Percentiles rank a stretch among this genome's conserved stretches.
Conservation (phyloP, 2,329 filamentous ascomycete genomes). For the Rutstroemia sp. region DNA sequence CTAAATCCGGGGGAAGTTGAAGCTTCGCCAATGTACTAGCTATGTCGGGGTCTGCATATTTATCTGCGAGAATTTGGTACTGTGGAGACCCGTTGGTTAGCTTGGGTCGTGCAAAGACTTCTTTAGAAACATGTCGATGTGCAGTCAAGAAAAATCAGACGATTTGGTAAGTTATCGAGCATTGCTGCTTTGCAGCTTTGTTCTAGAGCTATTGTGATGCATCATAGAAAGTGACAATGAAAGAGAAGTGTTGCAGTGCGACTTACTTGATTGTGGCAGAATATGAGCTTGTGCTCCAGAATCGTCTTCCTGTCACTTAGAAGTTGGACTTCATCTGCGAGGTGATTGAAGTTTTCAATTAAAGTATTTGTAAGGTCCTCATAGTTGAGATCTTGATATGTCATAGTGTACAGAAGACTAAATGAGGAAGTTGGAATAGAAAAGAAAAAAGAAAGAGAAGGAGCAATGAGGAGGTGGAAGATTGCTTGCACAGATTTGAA, state of each 20-base stretch:
- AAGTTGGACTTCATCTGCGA: constrained; percentile 58
- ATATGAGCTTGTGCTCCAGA: constrained; percentile 59
- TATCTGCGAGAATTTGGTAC: constrained; percentile 60
- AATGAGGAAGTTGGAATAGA: not conserved
- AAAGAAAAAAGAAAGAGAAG: not conserved
- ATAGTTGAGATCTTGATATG: constrained; percentile 24
- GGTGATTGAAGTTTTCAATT: constrained; percentile 55
- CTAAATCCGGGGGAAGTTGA: constrained; percentile 48
- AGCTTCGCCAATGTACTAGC: constrained; percentile 59
- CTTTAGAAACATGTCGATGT: constrained; percentile 9
- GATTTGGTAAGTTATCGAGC: constrained; percentile 47
- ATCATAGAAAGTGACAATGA: constrained; percentile 31
- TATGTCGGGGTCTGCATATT: constrained; percentile 62
- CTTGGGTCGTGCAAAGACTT: not conserved
- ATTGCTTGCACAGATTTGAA: no score
- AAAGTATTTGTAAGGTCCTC: constrained; percentile 46
- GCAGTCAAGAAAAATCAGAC: constrained; percentile 35
- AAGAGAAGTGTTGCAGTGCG: constrained; percentile 4
- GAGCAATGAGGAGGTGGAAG: not conserved
- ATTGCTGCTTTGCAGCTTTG: constrained; percentile 53
- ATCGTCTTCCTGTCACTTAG: constrained; percentile 57
- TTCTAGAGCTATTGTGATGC: constrained; percentile 72
- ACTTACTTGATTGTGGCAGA: constrained; percentile 59
- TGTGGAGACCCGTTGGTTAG: constrained; percentile 32
- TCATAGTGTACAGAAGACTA: constrained; percentile 18